A percentile compares a stretch with the other conserved stretches of the same genome.
phyloP scores from a whole-genome alignment of 805 yeast genomes.

The Wickerhamia fluorescens region DNA sequence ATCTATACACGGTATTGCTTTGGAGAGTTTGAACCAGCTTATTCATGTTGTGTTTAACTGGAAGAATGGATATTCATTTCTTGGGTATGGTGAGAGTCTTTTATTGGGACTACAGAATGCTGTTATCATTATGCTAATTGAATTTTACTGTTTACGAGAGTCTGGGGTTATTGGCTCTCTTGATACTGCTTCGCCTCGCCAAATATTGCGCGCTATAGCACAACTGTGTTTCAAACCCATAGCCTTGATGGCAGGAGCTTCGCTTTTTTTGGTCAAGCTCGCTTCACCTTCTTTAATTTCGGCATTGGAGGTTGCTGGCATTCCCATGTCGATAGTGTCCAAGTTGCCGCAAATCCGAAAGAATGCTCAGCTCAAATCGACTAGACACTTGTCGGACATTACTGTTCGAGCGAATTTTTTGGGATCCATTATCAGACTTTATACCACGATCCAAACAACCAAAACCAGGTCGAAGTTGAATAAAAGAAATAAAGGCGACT shows the following conservation, averaged over 20 bases:
- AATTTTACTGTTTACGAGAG: conserved; percentile 23
- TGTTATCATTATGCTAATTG: conserved; percentile 27
- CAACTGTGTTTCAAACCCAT: too few species aligned
- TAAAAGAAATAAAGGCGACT: conserved; percentile 17
- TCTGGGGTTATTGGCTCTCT: neutral
- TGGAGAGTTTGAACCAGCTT: conserved; percentile 31
- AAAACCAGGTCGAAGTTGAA: conserved; percentile 9
- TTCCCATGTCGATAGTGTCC: conserved; percentile 31
- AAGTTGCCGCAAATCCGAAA: conserved; percentile 34
- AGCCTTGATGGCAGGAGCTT: conserved; percentile 18
- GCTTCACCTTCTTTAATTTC: conserved; percentile 23
- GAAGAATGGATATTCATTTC: conserved; percentile 26
- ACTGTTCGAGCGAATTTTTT: conserved; percentile 35
- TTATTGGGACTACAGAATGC: conserved; percentile 34
- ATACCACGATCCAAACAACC: conserved; percentile 31
- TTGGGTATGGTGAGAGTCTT: conserved; percentile 35
- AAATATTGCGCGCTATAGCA: conserved; percentile 12
- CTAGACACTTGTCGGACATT: conserved; percentile 29
- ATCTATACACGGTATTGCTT: conserved; percentile 26
- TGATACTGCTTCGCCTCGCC: conserved; percentile 1
- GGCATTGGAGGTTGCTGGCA: conserved; percentile 28
- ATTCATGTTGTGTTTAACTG: conserved; percentile 33
- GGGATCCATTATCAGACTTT: conserved; percentile 34
- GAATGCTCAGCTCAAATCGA: conserved; percentile 27
- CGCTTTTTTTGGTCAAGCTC: conserved; percentile 23